Base-by-base conservation (phyloP, 495 filamentous ascomycete genomes). In the Lasiosphaeriaceae sp. region DNA sequence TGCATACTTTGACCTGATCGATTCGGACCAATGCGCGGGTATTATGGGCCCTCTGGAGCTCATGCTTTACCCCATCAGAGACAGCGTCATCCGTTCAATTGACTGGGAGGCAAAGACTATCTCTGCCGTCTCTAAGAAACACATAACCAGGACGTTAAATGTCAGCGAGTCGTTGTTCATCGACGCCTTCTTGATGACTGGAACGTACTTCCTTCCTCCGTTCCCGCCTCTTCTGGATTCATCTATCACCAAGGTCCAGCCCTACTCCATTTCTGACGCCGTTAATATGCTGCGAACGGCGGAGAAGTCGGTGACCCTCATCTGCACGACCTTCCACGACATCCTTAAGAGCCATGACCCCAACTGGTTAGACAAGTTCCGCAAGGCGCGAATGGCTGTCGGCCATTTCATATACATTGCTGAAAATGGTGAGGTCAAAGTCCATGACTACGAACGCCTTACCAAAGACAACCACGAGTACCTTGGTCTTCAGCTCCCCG, bases 1-100 rank as follows among this genome's bases (percentile, higher is more conserved):
- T 55, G 86, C 88, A 46, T 92, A 95, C 68, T 83, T 96, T 50
- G 82, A 88, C 55, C 82, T 86, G 66, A 79, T 83, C 52, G 78
- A 84, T 46, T 85, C 78, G 23, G 82, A 84, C 37, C 82, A 88
- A 49, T 79, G 89, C 54, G 89, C 91, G 55, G 87, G 87, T 19
- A 79, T 97, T 58, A 90, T 88, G 71, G 92, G 90, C 29, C 83
- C 90, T 2, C 83, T 91, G n/a, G 92, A 97, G 69, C 75, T 90
- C 17, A 82, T 99, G 57, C 77, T 96, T 23, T 97, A 93, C 63
- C 89, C 91, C 34, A 81, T 93, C 48, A 86, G 90, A 29, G 90
- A 89, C 66, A 62, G 66, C 55, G 74, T 96, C 54, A 90, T 97
- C 63, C 88, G 86, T 23, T 80, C 79, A 29, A 83, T 96, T 54